Evolutionary conservation across 176 grass and related monocot genomes (phyloP), one percentile per base, ranked within the genome.

Genomic region (Musa itinerans): DNA sequence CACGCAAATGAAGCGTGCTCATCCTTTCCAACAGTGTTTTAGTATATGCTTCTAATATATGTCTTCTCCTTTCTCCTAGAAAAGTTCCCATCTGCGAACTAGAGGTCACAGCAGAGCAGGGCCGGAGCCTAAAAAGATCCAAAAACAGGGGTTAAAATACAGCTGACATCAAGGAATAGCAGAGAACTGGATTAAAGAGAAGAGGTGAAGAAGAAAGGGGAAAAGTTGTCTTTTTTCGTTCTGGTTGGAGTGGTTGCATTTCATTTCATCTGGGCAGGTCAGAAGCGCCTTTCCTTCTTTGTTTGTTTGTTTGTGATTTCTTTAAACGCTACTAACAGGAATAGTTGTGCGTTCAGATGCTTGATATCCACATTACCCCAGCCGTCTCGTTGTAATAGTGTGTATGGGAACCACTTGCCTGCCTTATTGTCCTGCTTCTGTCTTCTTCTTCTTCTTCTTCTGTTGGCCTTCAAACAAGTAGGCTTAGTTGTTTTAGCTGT

Each of bases 21-120:
- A 84, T 69, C 79, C 82, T 79, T 69, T 26, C 50, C 50, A 84
- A 84, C 70, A 84, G 82, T 84, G 82, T 29, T 52, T 68, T 68
- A 68, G 34, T 5, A 5, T 43, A 57, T 84, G 21, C 69, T 52
- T 67, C 4, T 43, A 50, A 6, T 43, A 43, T 6, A 43, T 43
- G 4, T 43, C 34, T 43, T 43, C 34, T 43, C 34, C 34, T 43
- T 43, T 43, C 34, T 43, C 34, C 34, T 43, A 43, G 34, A 43
- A 43, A 43, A 43, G 34, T 43, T 43, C 4, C 4, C 34, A 6
- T 43, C 34, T 5, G 34, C 34, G 34, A 43, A 43, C 34, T 43
- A 6, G 34, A 43, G 34, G 34, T 43, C 34, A 43, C 34, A 6
- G 34, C 34, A 43, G 34, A 43, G 34, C 34, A 43, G 34, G 4